Base-by-base conservation (phyloP, 352 stramenopile genomes). In the Pythium diclinum region DNA sequence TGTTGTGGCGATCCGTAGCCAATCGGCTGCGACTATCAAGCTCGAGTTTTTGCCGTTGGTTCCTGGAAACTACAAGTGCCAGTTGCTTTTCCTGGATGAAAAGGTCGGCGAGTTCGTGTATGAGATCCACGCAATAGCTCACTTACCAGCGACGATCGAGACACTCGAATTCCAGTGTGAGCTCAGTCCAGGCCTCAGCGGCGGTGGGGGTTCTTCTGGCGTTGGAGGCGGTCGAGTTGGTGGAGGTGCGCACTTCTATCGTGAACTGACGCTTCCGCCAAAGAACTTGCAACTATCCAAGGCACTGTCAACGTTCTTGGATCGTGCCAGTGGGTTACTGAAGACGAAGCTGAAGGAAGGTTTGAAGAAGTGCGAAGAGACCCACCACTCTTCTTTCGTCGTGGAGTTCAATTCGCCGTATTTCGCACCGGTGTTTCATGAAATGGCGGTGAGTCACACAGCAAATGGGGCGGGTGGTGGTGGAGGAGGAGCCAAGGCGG, bases 41-140 rank as follows among this genome's bases (percentile, higher is more conserved):
- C 58, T 98, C 7, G 81, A 97, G 57, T 92, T 98, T 23, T 61
- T 98, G 3, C 85, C 94, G 0, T 82, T 98, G 7, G 40, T 86
- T 6, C 87, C 91, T 10, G 95, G 95, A 0, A 81, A 78, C 32
- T 98, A 97, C 78, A 85, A 81, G 23, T 97, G 88, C 55, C 87
- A 97, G 56, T 49, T 98, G 6, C 71, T 97, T 0, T 94, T 98
- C 19, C 42, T 97, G 19, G 91, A 98, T 53, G 85, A 97, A 38
- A 89, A 90, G 17, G 78, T 97, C 3, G 95, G 94, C n/a, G 92
- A 98, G 61, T 98, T 98, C 58, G 78, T 96, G 54, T 97, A 97
- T 60, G 91, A 98, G 61, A 72, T 98, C 3, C 75, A 91, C 21
- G 92, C 77, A 0, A 78, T 84, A 1, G 89, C 92, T 6, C 84